A percentile compares a stretch with the other conserved stretches of the same genome.
Conservation (phyloP, 371 early-diverging fungal genomes). For the Batkoa obscura region DNA sequence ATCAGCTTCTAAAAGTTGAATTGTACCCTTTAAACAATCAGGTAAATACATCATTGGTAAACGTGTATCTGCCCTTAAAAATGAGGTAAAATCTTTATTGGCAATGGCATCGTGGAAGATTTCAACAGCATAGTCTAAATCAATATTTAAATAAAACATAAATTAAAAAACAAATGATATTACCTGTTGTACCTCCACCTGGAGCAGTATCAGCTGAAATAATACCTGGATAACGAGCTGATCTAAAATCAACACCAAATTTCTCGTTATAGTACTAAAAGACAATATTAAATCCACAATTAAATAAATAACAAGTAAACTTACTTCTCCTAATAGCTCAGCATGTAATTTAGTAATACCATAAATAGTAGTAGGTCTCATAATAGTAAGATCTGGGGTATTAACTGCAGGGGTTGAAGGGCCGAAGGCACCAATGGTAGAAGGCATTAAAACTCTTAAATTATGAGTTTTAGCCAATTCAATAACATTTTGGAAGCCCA, state of each 20-base stretch:
- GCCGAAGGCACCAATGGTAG: conserved; percentile 38
- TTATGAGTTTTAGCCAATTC: conserved; percentile 26
- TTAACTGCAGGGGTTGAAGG: conserved; percentile 28
- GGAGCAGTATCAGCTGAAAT: conserved; percentile 31
- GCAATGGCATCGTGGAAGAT: conserved; percentile 34
- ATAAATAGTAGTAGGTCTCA: conserved; percentile 37
- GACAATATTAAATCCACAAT: background rate
- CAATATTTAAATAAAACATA: no score
- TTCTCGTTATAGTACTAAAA: conserved; percentile 29
- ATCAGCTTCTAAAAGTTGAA: conserved; percentile 26
- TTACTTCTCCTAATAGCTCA: conserved; percentile 32
- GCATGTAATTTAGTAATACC: conserved; percentile 38
- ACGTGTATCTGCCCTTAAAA: conserved; percentile 22
- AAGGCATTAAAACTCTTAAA: conserved; percentile 26
- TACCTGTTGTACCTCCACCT: conserved; percentile 37
- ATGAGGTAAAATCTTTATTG: conserved; percentile 22
- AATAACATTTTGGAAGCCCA: conserved; percentile 32
- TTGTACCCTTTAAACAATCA: conserved; percentile 32
- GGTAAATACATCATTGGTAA: conserved; percentile 38
- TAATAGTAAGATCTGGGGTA: conserved; percentile 32
- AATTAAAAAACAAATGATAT: no score
- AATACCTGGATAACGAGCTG: conserved; percentile 34
- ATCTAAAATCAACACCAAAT: conserved; percentile 33
- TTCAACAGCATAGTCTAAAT: conserved; percentile 39
- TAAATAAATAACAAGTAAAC: background rate